Percentiles rank a stretch among this genome's conserved stretches.
phyloP scores from a whole-genome alignment of 2,329 filamentous ascomycete species.

The Anisogramma anomala region DNA sequence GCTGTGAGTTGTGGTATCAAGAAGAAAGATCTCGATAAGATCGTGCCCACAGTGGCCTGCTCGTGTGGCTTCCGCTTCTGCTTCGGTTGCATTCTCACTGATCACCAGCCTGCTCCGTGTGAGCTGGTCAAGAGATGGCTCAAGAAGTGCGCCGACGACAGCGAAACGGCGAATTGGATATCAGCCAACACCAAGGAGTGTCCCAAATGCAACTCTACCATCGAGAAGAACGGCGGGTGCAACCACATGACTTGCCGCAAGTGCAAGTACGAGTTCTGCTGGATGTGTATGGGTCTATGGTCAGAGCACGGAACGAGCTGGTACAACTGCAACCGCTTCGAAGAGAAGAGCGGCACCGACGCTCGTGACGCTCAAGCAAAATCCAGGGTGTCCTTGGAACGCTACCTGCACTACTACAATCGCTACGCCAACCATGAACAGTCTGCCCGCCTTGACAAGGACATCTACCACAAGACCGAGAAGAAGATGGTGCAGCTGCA shows the following conservation, averaged over 20 bases:
- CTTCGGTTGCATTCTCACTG: conserved; percentile 80
- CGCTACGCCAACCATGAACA: conserved; percentile 98
- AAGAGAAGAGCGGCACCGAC: conserved; percentile 87
- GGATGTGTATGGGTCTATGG: conserved; percentile 99
- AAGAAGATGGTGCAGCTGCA: conserved; percentile 98
- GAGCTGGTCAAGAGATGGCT: conserved; percentile 87
- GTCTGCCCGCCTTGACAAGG: conserved; percentile 90
- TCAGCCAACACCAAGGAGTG: conserved; percentile 98
- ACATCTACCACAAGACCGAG: conserved; percentile 91
- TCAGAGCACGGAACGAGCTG: conserved; percentile 97
- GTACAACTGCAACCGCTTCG: conserved; percentile 98
- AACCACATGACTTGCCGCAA: conserved; percentile 98
- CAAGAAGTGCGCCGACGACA: conserved; percentile 97
- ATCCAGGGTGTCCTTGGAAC: conserved; percentile 78
- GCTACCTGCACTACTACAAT: conserved; percentile 99
- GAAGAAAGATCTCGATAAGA: conserved; percentile 68
- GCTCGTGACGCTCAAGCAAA: conserved; percentile 86
- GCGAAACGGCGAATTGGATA: conserved; percentile 98
- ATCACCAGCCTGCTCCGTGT: conserved; percentile 91
- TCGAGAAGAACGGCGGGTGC: conserved; percentile 97
- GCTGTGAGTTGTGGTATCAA: conserved; percentile 83
- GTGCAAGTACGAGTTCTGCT: conserved; percentile 94
- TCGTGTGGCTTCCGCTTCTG: conserved; percentile 80
- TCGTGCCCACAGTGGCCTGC: conserved; percentile 86
- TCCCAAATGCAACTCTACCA: conserved; percentile 88